Evolutionary conservation across 2,329 filamentous ascomycete genomes (phyloP), one percentile per base, ranked within the genome.

Genomic region (Trichoderma oligosporum): DNA sequence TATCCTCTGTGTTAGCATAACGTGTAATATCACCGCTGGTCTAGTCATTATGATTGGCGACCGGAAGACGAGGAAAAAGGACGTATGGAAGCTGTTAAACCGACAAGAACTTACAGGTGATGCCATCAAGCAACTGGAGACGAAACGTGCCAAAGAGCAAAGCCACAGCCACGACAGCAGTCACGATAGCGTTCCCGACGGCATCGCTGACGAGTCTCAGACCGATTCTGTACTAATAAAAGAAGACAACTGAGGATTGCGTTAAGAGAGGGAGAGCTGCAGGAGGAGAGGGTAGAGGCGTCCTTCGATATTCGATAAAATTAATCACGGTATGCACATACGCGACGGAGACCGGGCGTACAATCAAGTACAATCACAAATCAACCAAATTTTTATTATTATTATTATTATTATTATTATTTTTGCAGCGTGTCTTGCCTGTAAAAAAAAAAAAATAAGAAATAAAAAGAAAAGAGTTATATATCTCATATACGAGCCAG

Each of bases 11-110:
- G 88, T 84, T 66, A 90, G 86, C 22, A 89, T 95, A 64, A 82
- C 84, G 0, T 87, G 84, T 67, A 95, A 95, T 68, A 86, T 91
- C 61, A 82, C 82, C 0, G 90, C 87, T 0, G 90, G 90, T 3
- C 72, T 95, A 1, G 68, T 93, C 24, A 95, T 95, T 68, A 84
- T 79, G 62, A 78, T 91, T 14, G 90, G 90, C 1, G 89, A 93
- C 67, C 81, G 85, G 18, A 82, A 81, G 61, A 91, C 89, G 2
- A 78, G 90, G 49, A 95, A 95, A 79, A 93, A 91, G 80, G 89
- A 95, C 39, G 88, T 95, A 0, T 77, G 91, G 20, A 86, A 92
- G 66, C 80, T 86, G 42, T 82, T 94, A 72, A 83, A 88, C 65
- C 77, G 89, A 27, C 90, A 94, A 68, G 84, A 90, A 61, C 71